Evolutionary conservation across 257 asterid genomes (phyloP).

Genomic region (Sherardia arvensis): DNA sequence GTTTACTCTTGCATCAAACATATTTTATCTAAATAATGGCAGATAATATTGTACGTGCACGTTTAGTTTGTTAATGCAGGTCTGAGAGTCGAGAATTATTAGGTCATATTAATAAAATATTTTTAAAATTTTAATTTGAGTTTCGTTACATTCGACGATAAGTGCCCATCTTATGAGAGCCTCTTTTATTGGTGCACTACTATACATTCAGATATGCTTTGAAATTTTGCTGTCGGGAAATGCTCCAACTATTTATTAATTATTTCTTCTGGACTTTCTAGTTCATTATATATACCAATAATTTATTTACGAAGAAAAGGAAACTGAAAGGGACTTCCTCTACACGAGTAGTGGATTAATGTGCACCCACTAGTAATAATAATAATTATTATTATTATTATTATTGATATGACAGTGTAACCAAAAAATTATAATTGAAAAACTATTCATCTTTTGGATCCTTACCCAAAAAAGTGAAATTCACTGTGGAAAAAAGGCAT

Average conservation of each 20-base stretch:
- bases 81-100: too few species aligned
- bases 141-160: too few species aligned
- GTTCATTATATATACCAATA: not conserved
- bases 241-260: not conserved
- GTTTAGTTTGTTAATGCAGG: too few species aligned
- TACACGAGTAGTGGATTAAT: not conserved
- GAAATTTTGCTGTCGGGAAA: not conserved
- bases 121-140: too few species aligned
- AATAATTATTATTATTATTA: too few species aligned
- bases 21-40: too few species aligned
- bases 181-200: conserved; percentile 1
- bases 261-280: conserved; percentile 1
- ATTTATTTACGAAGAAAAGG: not conserved
- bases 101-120: too few species aligned
- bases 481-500: not conserved
- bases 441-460: not conserved
- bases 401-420: not conserved
- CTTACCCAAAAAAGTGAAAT: not conserved
- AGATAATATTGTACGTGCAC: too few species aligned
- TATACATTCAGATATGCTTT: not conserved
- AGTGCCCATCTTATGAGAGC: not conserved
- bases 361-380: conserved; percentile 10
- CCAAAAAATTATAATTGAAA: not conserved
- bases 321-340: not conserved
- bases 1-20: too few species aligned